These are phyloP conservation scores for Lyophyllum semitale DNA, from an alignment of 768 basidiomycete genomes.

Conservation along the genomic window DNA sequence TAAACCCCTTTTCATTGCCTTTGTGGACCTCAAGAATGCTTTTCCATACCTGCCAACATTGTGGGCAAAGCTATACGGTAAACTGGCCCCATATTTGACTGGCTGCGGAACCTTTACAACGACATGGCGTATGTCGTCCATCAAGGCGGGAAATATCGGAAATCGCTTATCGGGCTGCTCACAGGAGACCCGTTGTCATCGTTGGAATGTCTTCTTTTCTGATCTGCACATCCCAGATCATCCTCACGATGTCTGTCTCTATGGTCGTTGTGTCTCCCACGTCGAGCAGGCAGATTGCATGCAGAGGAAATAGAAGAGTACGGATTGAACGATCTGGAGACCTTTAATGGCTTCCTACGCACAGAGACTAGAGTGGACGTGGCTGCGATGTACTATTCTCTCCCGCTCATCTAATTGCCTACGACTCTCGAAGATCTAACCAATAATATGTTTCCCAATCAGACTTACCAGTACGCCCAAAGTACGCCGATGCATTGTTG, in stretches of 20 bases:
- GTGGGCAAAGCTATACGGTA: constrained; percentile 27
- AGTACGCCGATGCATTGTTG: too few species aligned
- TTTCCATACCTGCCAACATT: constrained; percentile 35
- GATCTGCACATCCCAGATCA: not conserved
- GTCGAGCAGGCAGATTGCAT: constrained; percentile 29
- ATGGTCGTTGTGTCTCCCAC: constrained; percentile 12
- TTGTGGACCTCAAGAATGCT: constrained; percentile 31
- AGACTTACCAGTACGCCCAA: too few species aligned
- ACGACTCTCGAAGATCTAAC: too few species aligned
- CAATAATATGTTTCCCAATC: too few species aligned
- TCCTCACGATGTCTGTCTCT: not conserved
- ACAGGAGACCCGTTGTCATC: constrained; percentile 4
- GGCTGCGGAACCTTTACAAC: constrained; percentile 24
- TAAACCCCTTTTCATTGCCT: constrained; percentile 21
- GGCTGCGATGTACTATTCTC: too few species aligned
- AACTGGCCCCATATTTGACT: constrained; percentile 27
- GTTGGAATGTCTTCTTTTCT: constrained; percentile 3
- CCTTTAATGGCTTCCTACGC: too few species aligned
- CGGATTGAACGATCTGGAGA: too few species aligned
- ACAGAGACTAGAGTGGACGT: too few species aligned
- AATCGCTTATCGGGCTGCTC: not conserved
- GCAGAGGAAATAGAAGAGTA: too few species aligned
- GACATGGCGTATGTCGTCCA: not conserved
- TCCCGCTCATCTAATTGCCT: too few species aligned
- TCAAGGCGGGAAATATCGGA: not conserved